Conservation (phyloP, 2,329 filamentous ascomycete species). For the Fusarium albosuccineum region DNA sequence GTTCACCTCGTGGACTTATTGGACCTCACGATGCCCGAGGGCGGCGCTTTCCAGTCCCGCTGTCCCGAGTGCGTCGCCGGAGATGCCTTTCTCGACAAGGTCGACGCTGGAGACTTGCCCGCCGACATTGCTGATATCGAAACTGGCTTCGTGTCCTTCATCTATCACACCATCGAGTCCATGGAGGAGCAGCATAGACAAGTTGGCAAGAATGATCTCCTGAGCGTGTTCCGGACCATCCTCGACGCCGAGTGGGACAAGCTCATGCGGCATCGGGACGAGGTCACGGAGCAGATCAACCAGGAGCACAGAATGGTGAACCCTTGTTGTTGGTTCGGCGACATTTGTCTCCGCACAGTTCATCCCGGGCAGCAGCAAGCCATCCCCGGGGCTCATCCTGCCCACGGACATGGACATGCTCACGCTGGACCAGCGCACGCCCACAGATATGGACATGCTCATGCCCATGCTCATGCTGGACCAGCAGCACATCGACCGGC, state of each 20-base stretch:
- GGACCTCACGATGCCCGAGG: constrained; percentile 10
- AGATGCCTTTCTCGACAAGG: not conserved
- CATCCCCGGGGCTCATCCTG: too few relatives aligned
- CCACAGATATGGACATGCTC: too few relatives aligned
- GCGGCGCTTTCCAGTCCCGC: not conserved
- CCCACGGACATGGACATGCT: too few relatives aligned
- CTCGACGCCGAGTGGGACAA: constrained; percentile 19
- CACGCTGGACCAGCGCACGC: too few relatives aligned
- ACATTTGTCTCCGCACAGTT: too few relatives aligned
- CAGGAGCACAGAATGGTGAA: not conserved
- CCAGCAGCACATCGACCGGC: too few relatives aligned
- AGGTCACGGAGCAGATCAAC: not conserved
- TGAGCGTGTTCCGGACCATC: constrained; percentile 2
- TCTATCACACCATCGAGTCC: constrained; percentile 25
- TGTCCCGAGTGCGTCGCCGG: constrained; percentile 34
- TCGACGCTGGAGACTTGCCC: constrained; percentile 27
- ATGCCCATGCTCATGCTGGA: too few relatives aligned
- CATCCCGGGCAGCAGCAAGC: too few relatives aligned
- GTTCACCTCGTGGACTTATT: not conserved
- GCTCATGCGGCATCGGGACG: constrained; percentile 10
- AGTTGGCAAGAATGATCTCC: not conserved
- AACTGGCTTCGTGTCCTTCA: constrained; percentile 28
- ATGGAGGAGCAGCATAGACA: not conserved
- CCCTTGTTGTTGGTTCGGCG: constrained; percentile 16
- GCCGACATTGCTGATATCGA: constrained; percentile 9